Conservation (phyloP, 2,329 filamentous ascomycete genomes). For the Trichoderma atrobrunneum region DNA sequence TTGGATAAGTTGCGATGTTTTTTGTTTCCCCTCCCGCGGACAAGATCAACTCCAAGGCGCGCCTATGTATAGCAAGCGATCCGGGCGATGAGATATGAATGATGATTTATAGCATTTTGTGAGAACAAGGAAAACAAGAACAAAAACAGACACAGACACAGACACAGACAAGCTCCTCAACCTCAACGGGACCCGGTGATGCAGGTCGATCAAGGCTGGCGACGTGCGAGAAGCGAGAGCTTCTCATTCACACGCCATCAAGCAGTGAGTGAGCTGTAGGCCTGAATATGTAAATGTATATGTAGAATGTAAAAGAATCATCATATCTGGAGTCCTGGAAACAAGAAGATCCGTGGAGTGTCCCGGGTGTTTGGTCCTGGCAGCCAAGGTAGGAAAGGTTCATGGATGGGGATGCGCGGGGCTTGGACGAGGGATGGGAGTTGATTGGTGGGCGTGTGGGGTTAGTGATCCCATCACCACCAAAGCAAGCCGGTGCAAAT, state of each 20-base stretch:
- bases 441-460: neutral
- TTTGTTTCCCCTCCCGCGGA: neutral
- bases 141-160: neutral
- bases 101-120: slow-evolving; percentile 20
- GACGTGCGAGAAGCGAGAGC: neutral
- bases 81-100: slow-evolving; percentile 21
- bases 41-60: slow-evolving; percentile 17
- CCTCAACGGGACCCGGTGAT: slow-evolving; percentile 1
- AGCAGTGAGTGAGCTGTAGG: neutral
- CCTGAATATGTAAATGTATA: neutral
- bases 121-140: neutral
- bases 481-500: neutral
- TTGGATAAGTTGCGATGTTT: slow-evolving; percentile 17
- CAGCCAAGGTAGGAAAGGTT: neutral
- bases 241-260: neutral
- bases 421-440: neutral
- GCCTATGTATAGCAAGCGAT: slow-evolving; percentile 21
- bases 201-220: neutral
- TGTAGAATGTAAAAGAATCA: neutral
- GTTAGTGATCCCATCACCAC: neutral
- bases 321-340: neutral
- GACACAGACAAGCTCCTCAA: neutral
- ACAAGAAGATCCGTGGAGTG: neutral
- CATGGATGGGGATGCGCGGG: neutral
- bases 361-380: slow-evolving; percentile 14